phyloP scores from a whole-genome alignment of 2,329 filamentous ascomycete species.

The Ceratocystis papillata region DNA sequence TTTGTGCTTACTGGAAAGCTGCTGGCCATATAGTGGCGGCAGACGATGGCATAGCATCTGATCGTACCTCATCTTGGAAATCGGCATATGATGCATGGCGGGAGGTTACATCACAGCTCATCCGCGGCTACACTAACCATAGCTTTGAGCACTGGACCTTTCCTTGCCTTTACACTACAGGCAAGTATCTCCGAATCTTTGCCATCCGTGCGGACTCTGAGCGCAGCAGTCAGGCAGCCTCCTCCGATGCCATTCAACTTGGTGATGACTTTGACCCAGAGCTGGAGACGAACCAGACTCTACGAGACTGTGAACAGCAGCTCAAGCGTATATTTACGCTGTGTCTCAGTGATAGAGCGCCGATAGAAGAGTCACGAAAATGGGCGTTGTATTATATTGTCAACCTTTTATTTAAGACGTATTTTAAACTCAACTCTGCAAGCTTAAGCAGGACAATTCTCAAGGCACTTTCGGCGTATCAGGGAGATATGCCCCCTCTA shows the following conservation, averaged over 20 bases:
- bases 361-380: conserved; percentile 81
- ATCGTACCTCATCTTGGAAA: conserved; percentile 44
- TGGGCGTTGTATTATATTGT: conserved; percentile 96
- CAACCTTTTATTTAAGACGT: conserved; percentile 94
- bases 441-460: conserved; percentile 84
- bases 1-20: conserved; percentile 73
- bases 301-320: conserved; percentile 82
- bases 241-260: conserved; percentile 41
- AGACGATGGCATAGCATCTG: conserved; percentile 40
- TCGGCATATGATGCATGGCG: conserved; percentile 83
- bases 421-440: conserved; percentile 89
- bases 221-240: conserved; percentile 34
- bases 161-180: conserved; percentile 76
- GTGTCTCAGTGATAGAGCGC: conserved; percentile 77
- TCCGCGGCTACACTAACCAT: conserved; percentile 67
- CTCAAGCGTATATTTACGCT: conserved; percentile 87
- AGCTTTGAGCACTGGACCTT: conserved; percentile 84
- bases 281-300: conserved; percentile 64
- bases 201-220: conserved; percentile 84
- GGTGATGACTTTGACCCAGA: conserved; percentile 69
- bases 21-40: conserved; percentile 59
- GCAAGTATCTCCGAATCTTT: conserved; percentile 76
- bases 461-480: conserved; percentile 66
- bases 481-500: conserved; percentile 68
- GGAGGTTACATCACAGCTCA: conserved; percentile 63